Evolutionary conservation across 2,329 filamentous ascomycete genomes (phyloP).

Genomic region (Trichoderma koningii): DNA sequence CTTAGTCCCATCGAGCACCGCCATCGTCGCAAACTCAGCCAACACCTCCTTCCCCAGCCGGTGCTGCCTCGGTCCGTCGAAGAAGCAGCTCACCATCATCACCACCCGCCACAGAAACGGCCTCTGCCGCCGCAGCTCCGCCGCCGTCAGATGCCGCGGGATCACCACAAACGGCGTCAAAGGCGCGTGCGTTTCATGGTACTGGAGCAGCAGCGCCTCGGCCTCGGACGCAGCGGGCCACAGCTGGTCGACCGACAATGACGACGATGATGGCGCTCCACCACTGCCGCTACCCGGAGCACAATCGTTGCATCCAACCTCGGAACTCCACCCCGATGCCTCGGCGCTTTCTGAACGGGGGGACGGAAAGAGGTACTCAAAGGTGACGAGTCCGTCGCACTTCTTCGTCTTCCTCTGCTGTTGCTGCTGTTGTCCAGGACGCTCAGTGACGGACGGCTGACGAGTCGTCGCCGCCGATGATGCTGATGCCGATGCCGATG

Average conservation of each 20-base stretch:
- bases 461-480: background rate
- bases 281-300: background rate
- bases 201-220: conserved; percentile 44
- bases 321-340: conserved; percentile 23
- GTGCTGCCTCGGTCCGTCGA: conserved; percentile 49
- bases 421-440: conserved; percentile 2
- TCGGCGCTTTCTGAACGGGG: conserved; percentile 32
- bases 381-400: conserved; percentile 31
- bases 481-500: background rate
- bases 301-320: conserved; percentile 12
- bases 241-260: conserved; percentile 33
- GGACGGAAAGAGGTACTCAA: conserved; percentile 44
- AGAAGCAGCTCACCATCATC: conserved; percentile 49
- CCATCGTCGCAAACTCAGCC: conserved; percentile 45
- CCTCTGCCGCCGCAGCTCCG: conserved; percentile 42
- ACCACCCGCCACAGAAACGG: conserved; percentile 54
- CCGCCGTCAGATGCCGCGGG: conserved; percentile 41
- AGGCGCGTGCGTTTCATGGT: conserved; percentile 38
- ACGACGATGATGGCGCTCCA: too few relatives aligned
- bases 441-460: conserved; percentile 10
- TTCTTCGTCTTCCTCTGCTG: conserved; percentile 19
- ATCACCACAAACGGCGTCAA: conserved; percentile 52
- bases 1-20: conserved; percentile 46
- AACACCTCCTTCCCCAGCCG: conserved; percentile 49
- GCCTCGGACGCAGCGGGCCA: conserved; percentile 50